phyloP scores from a whole-genome alignment of 257 asterid species.

The Capsicum chinense region DNA sequence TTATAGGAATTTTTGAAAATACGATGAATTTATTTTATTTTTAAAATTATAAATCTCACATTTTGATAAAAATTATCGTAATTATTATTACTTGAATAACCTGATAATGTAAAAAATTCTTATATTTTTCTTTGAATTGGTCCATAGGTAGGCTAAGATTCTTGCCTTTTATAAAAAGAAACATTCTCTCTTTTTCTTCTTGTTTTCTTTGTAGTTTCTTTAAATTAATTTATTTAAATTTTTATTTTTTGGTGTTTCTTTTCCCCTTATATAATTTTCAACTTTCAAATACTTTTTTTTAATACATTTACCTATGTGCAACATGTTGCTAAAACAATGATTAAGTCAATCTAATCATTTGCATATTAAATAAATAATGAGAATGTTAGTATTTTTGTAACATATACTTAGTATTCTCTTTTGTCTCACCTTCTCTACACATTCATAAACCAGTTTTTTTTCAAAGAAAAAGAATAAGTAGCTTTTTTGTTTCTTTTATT shows the following conservation, averaged over 20 bases:
- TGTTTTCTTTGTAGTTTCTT: neutral
- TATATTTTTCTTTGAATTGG: neutral
- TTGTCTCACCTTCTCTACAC: neutral
- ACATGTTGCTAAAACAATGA: neutral
- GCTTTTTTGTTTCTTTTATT: neutral
- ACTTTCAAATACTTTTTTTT: neutral
- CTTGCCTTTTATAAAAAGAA: conserved; percentile 12
- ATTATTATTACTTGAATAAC: neutral
- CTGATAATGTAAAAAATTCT: too few species aligned
- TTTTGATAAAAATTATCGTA: neutral
- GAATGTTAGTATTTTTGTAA: neutral
- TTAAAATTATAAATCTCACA: too few species aligned
- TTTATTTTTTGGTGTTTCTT: neutral
- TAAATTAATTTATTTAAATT: neutral
- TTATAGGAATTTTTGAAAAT: too few species aligned
- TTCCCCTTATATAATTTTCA: neutral
- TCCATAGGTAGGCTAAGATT: conserved; percentile 17
- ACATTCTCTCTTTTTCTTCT: neutral
- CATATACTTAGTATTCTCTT: neutral
- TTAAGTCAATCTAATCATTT: conserved; percentile 23
- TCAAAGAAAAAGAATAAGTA: neutral
- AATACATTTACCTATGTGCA: neutral
- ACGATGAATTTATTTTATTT: too few species aligned
- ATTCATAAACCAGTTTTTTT: neutral
- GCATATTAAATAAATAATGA: neutral